Evolutionary conservation across 306 rosid species (phyloP).

Genomic region (Senna tora): DNA sequence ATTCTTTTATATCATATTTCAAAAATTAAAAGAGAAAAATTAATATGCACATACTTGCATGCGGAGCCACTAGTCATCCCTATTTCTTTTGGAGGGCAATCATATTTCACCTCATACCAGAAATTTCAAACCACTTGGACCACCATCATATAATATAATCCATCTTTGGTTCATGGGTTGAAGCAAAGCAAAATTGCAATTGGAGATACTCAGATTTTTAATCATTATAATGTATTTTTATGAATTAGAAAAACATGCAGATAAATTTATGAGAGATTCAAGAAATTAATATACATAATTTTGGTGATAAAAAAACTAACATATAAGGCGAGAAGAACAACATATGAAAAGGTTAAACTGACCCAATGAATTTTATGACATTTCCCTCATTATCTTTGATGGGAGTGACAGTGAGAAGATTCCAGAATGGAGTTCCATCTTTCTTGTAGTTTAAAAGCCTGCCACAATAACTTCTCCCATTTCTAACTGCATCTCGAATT

Average conservation of each 20-base stretch:
- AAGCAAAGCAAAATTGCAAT: slow-evolving; percentile 6
- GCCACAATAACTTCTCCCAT: slow-evolving; percentile 78
- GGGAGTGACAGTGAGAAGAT: slow-evolving; percentile 92
- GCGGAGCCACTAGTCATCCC: too few species aligned
- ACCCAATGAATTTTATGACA: slow-evolving; percentile 87
- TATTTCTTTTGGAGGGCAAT: background rate
- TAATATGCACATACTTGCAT: too few species aligned
- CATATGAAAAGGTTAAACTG: slow-evolving; percentile 32
- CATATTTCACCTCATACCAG: slow-evolving; percentile 11
- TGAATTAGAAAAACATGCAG: background rate
- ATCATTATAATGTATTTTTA: slow-evolving; percentile 9
- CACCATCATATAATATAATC: background rate
- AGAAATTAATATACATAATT: slow-evolving; percentile 9
- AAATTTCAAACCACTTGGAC: slow-evolving; percentile 8
- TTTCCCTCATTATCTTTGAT: slow-evolving; percentile 76
- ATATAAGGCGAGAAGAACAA: slow-evolving; percentile 19
- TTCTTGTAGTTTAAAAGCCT: slow-evolving; percentile 94
- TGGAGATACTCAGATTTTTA: slow-evolving; percentile 6
- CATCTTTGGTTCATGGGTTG: background rate
- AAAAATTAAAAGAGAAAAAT: too few species aligned
- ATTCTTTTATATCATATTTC: too few species aligned
- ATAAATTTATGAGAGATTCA: background rate
- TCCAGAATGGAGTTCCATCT: slow-evolving; percentile 91
- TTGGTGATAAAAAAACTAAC: background rate
- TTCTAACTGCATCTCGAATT: slow-evolving; percentile 73